Conservation (phyloP, 768 basidiomycete genomes). For the Leucogyrophana mollusca region DNA sequence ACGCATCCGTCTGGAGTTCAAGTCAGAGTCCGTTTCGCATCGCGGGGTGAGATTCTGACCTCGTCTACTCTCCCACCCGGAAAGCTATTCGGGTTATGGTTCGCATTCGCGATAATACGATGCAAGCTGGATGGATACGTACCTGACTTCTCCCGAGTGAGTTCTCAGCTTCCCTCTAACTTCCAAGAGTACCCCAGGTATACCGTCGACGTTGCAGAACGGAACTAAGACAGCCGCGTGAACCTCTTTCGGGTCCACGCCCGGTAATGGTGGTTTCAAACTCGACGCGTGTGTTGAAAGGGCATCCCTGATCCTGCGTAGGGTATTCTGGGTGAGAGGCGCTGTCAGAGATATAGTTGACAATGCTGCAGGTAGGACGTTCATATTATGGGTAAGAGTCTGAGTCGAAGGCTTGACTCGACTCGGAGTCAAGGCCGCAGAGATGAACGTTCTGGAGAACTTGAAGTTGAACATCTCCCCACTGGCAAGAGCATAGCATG, state of each 20-base stretch:
- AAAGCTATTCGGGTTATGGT: slow-evolving; percentile 46
- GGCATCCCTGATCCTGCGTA: slow-evolving; percentile 27
- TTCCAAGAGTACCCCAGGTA: slow-evolving; percentile 70
- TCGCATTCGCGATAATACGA: neutral
- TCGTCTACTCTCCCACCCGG: slow-evolving; percentile 73
- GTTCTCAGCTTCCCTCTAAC: slow-evolving; percentile 61
- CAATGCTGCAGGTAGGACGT: too few relatives aligned
- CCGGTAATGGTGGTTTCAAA: slow-evolving; percentile 15
- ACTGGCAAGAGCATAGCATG: too few relatives aligned
- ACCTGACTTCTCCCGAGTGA: slow-evolving; percentile 87
- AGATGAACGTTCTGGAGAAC: too few relatives aligned
- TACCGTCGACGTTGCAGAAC: slow-evolving; percentile 68
- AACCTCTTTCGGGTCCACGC: slow-evolving; percentile 22
- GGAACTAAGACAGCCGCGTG: slow-evolving; percentile 77
- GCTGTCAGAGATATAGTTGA: slow-evolving; percentile 29
- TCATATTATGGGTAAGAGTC: neutral
- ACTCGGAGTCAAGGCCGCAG: too few relatives aligned
- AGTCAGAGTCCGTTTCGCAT: neutral
- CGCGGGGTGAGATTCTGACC: slow-evolving; percentile 33
- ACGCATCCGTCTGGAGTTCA: slow-evolving; percentile 45
- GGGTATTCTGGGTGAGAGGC: slow-evolving; percentile 36
- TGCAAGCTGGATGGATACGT: slow-evolving; percentile 12
- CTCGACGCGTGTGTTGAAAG: slow-evolving; percentile 19
- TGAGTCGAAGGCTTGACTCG: neutral
- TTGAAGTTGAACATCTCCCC: too few relatives aligned